Base-by-base conservation (phyloP, 805 yeast species). In the Ogataea glucozyma region DNA sequence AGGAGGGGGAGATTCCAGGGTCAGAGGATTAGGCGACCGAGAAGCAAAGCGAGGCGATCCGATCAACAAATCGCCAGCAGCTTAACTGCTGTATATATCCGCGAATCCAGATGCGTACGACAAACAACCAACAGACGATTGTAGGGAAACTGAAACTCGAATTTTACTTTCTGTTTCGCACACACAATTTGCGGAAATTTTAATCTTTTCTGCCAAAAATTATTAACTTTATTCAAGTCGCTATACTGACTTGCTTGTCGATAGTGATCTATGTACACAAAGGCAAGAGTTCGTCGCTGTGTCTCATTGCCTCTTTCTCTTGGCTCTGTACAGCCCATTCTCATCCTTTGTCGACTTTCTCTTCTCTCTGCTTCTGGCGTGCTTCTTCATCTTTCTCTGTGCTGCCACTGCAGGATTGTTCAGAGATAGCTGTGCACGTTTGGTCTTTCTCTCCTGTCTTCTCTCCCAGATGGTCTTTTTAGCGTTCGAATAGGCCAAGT, bases 331-430 rank as follows among this genome's bases (percentile, higher is more conserved):
- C 52, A 69, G 79, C 0, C 95, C 95, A 59, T 78, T 84, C 22
- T 78, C 90, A 58, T 87, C 95, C 61, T 78, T 85, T 40, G 76
- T 80, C 38, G 72, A 79, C 58, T 77, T 84, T 62, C 96, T 76
- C 71, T 83, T 86, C 49, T 85, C 93, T 61, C 90, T 79, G 21
- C 78, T 75, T 54, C 83, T 76, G 27, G 73, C 79, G 66, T 90
- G 95, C 62, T 85, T 87, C 65, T 73, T 83, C 56, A 87, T 58
- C 66, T 85, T 87, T 62, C 86, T 78, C 51, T 75, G 76, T 2
- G 96, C 93, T n/a, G 88, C 83, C 31, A 76, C 65, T 12, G 85
- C 96, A 1, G 98, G 98, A 4, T 84, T 85, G 16, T 73, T 76
- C 9, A 90, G 72, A 3, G 88, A 85, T 59, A 88, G 66, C 45